Evolutionary conservation across 768 basidiomycete species (phyloP).

Genomic region (Baorangia bicolor): DNA sequence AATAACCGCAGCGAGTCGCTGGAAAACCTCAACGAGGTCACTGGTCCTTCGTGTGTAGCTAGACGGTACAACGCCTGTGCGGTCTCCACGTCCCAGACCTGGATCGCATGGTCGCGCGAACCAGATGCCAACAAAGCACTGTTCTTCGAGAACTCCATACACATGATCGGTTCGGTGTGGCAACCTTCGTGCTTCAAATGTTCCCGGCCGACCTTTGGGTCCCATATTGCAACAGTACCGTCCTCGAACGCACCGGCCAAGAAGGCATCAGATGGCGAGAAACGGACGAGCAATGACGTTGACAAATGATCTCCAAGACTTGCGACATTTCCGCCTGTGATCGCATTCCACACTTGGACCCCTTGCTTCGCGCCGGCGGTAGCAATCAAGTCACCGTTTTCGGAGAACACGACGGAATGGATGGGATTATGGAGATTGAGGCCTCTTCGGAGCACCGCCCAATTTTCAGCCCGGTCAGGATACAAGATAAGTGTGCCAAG

Average conservation of each 20-base stretch:
- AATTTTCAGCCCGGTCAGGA: neutral
- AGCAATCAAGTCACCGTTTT: conserved; percentile 10
- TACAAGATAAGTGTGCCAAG: neutral
- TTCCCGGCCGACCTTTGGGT: conserved; percentile 19
- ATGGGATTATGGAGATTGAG: conserved; percentile 6
- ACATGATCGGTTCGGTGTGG: conserved; percentile 13
- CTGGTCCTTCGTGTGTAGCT: conserved; percentile 15
- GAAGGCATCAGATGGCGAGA: conserved; percentile 20
- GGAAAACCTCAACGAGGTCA: conserved; percentile 23
- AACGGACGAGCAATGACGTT: conserved; percentile 12
- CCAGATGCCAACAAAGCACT: conserved; percentile 18
- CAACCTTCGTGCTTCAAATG: conserved; percentile 14
- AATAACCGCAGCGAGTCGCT: conserved; percentile 15
- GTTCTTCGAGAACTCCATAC: conserved; percentile 21
- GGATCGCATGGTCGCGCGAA: conserved; percentile 14
- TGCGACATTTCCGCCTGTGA: conserved; percentile 21
- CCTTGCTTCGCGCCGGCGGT: conserved; percentile 14
- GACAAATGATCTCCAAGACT: conserved; percentile 15
- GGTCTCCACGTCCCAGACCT: conserved; percentile 24
- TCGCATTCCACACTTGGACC: conserved; percentile 23
- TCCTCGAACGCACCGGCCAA: conserved; percentile 19
- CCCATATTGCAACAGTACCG: conserved; percentile 19
- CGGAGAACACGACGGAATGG: conserved; percentile 17
- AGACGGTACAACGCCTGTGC: conserved; percentile 13
- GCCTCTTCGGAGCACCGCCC: neutral